These are phyloP conservation scores for Fusarium virguliforme DNA, from an alignment of 2,329 filamentous ascomycete species.

Conservation along the genomic window DNA sequence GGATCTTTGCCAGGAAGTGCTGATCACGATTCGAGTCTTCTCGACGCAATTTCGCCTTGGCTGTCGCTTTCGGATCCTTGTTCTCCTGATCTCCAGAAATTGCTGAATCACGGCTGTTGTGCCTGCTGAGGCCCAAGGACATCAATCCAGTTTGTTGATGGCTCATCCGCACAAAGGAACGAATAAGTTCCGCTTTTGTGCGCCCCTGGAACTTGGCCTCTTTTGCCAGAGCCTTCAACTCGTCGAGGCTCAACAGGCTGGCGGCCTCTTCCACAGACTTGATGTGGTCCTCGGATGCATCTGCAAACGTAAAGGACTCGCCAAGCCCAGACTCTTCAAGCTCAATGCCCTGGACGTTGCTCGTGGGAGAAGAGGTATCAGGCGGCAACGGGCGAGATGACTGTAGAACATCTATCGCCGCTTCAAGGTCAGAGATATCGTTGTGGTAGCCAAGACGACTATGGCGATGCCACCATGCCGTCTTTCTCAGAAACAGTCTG, in stretches of 20 bases:
- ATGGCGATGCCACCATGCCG: constrained; percentile 90
- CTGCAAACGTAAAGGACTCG: constrained; percentile 81
- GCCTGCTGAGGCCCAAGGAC: constrained; percentile 77
- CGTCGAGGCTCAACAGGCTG: constrained; percentile 85
- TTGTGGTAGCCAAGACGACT: constrained; percentile 83
- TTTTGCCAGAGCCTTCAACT: constrained; percentile 87
- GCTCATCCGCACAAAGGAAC: constrained; percentile 81
- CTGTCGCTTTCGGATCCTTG: constrained; percentile 33
- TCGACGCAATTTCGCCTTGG: constrained; percentile 42
- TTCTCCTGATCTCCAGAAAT: constrained; percentile 63
- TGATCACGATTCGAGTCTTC: constrained; percentile 75
- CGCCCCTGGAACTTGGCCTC: constrained; percentile 90
- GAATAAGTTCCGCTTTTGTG: constrained; percentile 86
- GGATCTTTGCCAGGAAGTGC: constrained; percentile 84
- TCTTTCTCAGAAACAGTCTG: constrained; percentile 92
- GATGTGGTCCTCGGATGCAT: constrained; percentile 81
- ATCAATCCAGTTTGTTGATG: constrained; percentile 82
- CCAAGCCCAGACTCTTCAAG: constrained; percentile 65
- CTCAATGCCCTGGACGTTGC: constrained; percentile 52
- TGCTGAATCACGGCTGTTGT: constrained; percentile 72
- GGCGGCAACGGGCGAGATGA: constrained; percentile 68
- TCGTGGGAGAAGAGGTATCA: constrained; percentile 24
- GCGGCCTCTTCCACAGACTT: constrained; percentile 87
- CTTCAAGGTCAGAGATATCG: constrained; percentile 83
- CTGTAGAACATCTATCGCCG: constrained; percentile 78